Evolutionary conservation across 2,329 filamentous ascomycete species (phyloP).

Genomic region (Aschersonia sp.): DNA sequence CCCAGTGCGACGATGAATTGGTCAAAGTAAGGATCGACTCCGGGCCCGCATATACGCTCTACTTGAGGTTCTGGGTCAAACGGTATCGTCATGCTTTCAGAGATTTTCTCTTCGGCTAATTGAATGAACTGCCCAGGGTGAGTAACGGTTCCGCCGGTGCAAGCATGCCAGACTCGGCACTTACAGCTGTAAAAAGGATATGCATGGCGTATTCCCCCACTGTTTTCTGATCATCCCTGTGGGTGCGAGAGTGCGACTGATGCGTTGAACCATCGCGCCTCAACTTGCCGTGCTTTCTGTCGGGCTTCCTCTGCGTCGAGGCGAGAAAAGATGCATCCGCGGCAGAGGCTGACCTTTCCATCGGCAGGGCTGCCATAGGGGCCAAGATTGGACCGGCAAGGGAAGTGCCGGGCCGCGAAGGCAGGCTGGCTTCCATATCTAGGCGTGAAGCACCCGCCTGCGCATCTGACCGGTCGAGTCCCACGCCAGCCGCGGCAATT

Average conservation of each 20-base stretch:
- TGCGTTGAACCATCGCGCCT: constrained; percentile 61
- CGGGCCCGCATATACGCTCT: constrained; percentile 79
- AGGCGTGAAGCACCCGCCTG: constrained; percentile 27
- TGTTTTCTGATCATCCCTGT: constrained; percentile 68
- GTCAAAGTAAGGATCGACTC: constrained; percentile 79
- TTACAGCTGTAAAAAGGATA: constrained; percentile 82
- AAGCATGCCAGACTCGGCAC: constrained; percentile 12
- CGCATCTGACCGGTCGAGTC: constrained; percentile 38
- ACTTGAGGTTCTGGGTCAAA: constrained; percentile 72
- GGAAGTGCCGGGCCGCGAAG: constrained; percentile 29
- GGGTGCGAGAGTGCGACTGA: constrained; percentile 58
- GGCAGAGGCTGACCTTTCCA: constrained; percentile 32
- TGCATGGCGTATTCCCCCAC: constrained; percentile 97
- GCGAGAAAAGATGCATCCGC: constrained; percentile 28
- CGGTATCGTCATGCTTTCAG: constrained; percentile 67
- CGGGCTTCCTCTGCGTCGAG: constrained; percentile 35
- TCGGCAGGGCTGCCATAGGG: constrained; percentile 9
- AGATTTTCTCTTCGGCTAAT: constrained; percentile 92
- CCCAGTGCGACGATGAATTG: constrained; percentile 87
- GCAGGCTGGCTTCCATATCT: constrained; percentile 24
- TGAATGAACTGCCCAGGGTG: constrained; percentile 56
- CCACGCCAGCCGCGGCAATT: constrained; percentile 53
- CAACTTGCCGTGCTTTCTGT: constrained; percentile 50
- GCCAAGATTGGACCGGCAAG: constrained; percentile 24
- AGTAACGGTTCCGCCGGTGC: constrained; percentile 1